phyloP scores from a whole-genome alignment of 2,329 filamentous ascomycete genomes.

The Epichloe uncinata region DNA sequence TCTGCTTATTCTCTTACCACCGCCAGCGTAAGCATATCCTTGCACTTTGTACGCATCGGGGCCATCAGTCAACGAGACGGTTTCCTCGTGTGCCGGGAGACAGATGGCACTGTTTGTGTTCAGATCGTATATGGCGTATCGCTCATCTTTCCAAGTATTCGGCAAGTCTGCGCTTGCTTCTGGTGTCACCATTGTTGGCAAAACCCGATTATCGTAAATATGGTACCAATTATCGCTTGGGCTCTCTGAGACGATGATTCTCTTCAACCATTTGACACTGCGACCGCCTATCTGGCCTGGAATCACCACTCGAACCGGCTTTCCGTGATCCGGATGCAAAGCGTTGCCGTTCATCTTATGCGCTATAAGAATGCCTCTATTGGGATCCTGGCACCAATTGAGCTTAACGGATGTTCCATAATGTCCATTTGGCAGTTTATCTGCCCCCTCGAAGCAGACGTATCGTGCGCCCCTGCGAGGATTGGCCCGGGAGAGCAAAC shows the following conservation, averaged over 20 bases:
- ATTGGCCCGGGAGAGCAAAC: slow-evolving; percentile 54
- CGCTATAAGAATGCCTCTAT: slow-evolving; percentile 73
- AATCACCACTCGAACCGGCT: slow-evolving; percentile 68
- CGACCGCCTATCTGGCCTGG: slow-evolving; percentile 85
- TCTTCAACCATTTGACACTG: slow-evolving; percentile 87
- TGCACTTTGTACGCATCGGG: slow-evolving; percentile 47
- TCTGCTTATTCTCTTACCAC: slow-evolving; percentile 69
- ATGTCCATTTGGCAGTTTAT: slow-evolving; percentile 75
- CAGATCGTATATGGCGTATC: slow-evolving; percentile 86
- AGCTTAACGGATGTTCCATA: slow-evolving; percentile 83
- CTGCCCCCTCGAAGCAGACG: slow-evolving; percentile 83
- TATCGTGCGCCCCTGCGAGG: slow-evolving; percentile 62
- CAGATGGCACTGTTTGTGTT: slow-evolving; percentile 75
- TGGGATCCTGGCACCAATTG: slow-evolving; percentile 75
- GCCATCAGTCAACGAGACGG: slow-evolving; percentile 34
- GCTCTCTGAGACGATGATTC: slow-evolving; percentile 59
- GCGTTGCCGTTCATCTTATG: slow-evolving; percentile 83
- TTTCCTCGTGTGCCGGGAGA: slow-evolving; percentile 68
- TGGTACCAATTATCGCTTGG: slow-evolving; percentile 94
- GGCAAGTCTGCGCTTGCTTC: slow-evolving; percentile 63
- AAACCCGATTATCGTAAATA: slow-evolving; percentile 81
- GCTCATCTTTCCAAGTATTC: slow-evolving; percentile 75
- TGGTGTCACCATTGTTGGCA: slow-evolving; percentile 76
- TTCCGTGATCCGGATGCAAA: slow-evolving; percentile 73
- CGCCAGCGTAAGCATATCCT: slow-evolving; percentile 83